phyloP scores from a whole-genome alignment of 2,329 filamentous ascomycete species.

The Claviceps pusilla region DNA sequence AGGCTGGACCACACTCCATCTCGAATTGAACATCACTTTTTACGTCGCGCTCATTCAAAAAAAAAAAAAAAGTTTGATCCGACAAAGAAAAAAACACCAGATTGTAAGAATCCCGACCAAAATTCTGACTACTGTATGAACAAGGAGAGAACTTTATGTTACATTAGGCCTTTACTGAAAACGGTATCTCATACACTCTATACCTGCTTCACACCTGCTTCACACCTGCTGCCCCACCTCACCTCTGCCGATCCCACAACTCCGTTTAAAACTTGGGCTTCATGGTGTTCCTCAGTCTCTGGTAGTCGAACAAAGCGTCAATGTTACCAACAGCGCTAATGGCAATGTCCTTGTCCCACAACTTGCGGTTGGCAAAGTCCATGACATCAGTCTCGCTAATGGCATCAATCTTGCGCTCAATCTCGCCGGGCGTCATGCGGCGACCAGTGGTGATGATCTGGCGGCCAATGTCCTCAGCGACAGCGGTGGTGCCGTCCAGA shows the following conservation, averaged over 20 bases:
- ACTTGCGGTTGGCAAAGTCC: constrained; percentile 83
- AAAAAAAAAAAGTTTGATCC: not conserved
- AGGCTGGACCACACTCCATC: not conserved
- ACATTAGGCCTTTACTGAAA: constrained; percentile 32
- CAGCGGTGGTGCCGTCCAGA: constrained; percentile 90
- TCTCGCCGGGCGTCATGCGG: constrained; percentile 79
- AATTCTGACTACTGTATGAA: constrained; percentile 20
- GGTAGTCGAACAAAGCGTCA: constrained; percentile 71
- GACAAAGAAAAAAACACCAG: constrained; percentile 7
- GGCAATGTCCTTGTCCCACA: constrained; percentile 96
- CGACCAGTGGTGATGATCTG: constrained; percentile 96
- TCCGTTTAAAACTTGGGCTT: constrained; percentile 53
- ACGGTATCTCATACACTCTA: constrained; percentile 43
- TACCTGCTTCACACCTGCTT: constrained; percentile 28
- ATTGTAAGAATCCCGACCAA: constrained; percentile 1
- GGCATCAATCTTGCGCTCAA: constrained; percentile 76
- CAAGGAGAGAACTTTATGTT: constrained; percentile 33
- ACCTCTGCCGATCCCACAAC: constrained; percentile 14
- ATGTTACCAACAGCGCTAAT: constrained; percentile 86
- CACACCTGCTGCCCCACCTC: constrained; percentile 16
- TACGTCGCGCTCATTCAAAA: not conserved
- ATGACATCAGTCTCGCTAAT: constrained; percentile 96
- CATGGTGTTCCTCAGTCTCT: constrained; percentile 70
- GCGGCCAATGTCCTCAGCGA: constrained; percentile 95
- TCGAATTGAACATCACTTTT: not conserved